A percentile compares a stretch with the other conserved stretches of the same genome.
Evolutionary conservation across 1,284 basidiomycete species (phyloP).

Genomic region (Fomitiporia mediterranea): DNA sequence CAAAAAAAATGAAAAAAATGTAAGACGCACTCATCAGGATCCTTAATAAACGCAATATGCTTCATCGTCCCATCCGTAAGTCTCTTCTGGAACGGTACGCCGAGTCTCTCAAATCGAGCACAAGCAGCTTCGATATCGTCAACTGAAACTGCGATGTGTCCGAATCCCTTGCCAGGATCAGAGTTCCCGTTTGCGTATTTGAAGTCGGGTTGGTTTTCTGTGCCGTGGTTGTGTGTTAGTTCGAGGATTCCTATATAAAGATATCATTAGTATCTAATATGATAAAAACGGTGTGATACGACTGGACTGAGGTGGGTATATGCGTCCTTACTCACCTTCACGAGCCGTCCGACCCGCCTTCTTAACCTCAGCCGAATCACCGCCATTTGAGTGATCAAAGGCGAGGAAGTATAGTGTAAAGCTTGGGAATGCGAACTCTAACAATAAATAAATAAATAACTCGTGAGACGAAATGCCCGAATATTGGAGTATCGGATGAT

Average conservation of each 20-base stretch:
- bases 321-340: slow-evolving; percentile 48
- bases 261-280: not conserved
- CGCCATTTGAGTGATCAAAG: slow-evolving; percentile 55
- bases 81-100: slow-evolving; percentile 87
- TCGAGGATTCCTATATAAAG: slow-evolving; percentile 66
- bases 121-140: slow-evolving; percentile 84
- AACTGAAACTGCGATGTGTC: slow-evolving; percentile 84
- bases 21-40: slow-evolving; percentile 70
- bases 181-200: slow-evolving; percentile 78
- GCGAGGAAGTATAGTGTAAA: slow-evolving; percentile 84
- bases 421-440: slow-evolving; percentile 49
- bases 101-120: slow-evolving; percentile 76
- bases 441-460: slow-evolving; percentile 11
- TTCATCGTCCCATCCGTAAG: slow-evolving; percentile 84
- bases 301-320: not conserved
- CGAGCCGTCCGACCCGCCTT: slow-evolving; percentile 45
- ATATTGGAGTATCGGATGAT: slow-evolving; percentile 1
- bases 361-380: slow-evolving; percentile 47
- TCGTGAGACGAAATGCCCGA: slow-evolving; percentile 13
- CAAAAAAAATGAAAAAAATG: no score
- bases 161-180: slow-evolving; percentile 80
- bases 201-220: slow-evolving; percentile 75
- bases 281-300: not conserved
- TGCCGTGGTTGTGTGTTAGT: slow-evolving; percentile 88
- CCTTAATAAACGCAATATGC: slow-evolving; percentile 83